Evolutionary conservation across 2,329 filamentous ascomycete genomes (phyloP).

Genomic region (Ophiostoma ulmi): DNA sequence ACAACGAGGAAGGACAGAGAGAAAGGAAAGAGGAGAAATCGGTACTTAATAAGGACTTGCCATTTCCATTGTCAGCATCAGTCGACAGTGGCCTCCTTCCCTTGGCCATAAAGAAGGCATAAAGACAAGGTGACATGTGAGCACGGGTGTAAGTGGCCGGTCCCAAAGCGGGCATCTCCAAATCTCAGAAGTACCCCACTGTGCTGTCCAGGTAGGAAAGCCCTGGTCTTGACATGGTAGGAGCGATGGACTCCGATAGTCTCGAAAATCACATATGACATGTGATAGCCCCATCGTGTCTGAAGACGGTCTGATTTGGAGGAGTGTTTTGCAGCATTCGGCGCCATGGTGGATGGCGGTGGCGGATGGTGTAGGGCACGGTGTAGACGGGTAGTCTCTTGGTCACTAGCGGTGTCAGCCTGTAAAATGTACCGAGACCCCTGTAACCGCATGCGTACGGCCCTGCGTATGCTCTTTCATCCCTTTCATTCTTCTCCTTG

Average conservation of each 20-base stretch:
- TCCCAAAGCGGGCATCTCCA: constrained; percentile 15
- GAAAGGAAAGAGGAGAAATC: background rate
- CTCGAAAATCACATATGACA: background rate
- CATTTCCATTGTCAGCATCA: background rate
- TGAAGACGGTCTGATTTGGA: background rate
- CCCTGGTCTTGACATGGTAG: background rate
- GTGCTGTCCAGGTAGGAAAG: background rate
- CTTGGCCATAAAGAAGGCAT: background rate
- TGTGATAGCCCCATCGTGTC: constrained; percentile 7
- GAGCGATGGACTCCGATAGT: background rate
- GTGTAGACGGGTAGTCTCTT: background rate
- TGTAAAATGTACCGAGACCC: background rate
- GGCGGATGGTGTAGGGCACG: background rate
- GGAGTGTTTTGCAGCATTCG: background rate
- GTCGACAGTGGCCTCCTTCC: background rate
- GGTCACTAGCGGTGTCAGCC: background rate
- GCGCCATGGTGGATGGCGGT: background rate
- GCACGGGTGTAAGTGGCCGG: constrained; percentile 19
- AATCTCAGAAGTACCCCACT: constrained; percentile 13
- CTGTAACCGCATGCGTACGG: background rate
- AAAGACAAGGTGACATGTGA: background rate
- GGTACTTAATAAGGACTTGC: background rate
- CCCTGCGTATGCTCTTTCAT: background rate
- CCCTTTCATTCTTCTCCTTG: background rate
- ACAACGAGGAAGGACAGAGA: background rate